Percentiles rank a stretch among this genome's conserved stretches.
Evolutionary conservation across 2,329 filamentous ascomycete species (phyloP).

Genomic region (Sclerotinia sclerotiorum): DNA sequence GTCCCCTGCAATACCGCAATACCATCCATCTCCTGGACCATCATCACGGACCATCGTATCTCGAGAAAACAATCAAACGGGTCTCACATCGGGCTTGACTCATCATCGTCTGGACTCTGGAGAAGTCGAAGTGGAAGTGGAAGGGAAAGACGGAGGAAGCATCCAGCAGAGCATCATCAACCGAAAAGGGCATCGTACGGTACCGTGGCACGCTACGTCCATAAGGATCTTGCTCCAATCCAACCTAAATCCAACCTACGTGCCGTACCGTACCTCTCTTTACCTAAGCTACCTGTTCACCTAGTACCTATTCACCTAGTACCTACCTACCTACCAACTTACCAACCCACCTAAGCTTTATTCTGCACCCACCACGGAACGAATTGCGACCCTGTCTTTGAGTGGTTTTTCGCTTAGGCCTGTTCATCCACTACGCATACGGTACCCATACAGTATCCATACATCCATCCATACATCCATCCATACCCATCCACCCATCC

Average conservation of each 20-base stretch:
- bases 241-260: neutral
- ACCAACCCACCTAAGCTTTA: neutral
- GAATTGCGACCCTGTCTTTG: slow-evolving; percentile 17
- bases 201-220: neutral
- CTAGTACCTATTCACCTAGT: no score
- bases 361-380: slow-evolving; percentile 23
- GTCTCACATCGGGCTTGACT: slow-evolving; percentile 16
- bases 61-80: slow-evolving; percentile 18
- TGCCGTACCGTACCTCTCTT: neutral
- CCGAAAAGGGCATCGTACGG: neutral
- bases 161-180: neutral
- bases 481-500: no score
- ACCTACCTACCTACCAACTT: no score
- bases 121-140: neutral
- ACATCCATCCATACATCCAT: no score
- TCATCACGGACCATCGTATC: slow-evolving; percentile 2
- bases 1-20: neutral
- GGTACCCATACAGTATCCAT: no score
- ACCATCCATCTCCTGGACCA: neutral
- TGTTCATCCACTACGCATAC: neutral
- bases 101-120: neutral
- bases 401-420: slow-evolving; percentile 5
- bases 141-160: neutral
- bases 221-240: neutral
- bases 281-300: neutral